A percentile compares a stretch with the other conserved stretches of the same genome.
These are phyloP conservation scores for Hypoxylon subgilvum DNA, from an alignment of 495 filamentous ascomycete species.

Conservation along the genomic window DNA sequence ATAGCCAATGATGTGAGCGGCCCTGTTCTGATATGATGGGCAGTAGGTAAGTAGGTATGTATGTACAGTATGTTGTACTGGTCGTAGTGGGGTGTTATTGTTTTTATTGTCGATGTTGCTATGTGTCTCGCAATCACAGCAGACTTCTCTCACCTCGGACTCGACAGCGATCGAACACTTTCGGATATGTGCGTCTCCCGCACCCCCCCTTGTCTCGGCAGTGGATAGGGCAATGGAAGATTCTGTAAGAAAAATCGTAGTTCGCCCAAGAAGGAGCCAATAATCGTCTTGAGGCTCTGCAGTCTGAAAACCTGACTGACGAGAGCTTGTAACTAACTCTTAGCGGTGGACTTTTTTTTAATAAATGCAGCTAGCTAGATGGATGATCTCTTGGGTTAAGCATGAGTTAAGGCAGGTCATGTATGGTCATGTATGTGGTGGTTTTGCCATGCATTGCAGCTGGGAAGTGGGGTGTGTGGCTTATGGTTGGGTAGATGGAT, in stretches of 20 bases:
- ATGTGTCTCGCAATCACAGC: conserved; percentile 26
- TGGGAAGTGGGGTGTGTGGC: conserved; percentile 23
- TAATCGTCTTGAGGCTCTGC: conserved; percentile 18
- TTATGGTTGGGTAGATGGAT: conserved; percentile 15
- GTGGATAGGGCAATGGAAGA: conserved; percentile 6
- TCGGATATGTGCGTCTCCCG: conserved; percentile 20
- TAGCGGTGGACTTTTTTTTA: conserved; percentile 16
- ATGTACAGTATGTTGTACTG: neutral
- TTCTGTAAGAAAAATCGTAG: conserved; percentile 12
- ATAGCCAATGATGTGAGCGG: conserved; percentile 21
- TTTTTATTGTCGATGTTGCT: neutral
- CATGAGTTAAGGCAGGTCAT: conserved; percentile 27
- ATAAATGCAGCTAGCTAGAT: too few relatives aligned
- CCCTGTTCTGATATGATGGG: conserved; percentile 19
- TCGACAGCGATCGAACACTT: conserved; percentile 8
- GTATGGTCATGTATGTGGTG: too few relatives aligned
- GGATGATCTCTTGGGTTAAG: conserved; percentile 31
- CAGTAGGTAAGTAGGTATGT: neutral
- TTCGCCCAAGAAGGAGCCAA: conserved; percentile 1
- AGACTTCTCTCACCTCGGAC: conserved; percentile 14
- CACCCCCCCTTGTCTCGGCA: conserved; percentile 15
- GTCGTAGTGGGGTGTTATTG: conserved; percentile 15
- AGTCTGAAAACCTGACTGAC: conserved; percentile 21
- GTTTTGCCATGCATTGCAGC: conserved; percentile 33
- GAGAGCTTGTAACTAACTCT: conserved; percentile 16